Base-by-base conservation (phyloP, 805 yeast species). In the Pichia manshurica region DNA sequence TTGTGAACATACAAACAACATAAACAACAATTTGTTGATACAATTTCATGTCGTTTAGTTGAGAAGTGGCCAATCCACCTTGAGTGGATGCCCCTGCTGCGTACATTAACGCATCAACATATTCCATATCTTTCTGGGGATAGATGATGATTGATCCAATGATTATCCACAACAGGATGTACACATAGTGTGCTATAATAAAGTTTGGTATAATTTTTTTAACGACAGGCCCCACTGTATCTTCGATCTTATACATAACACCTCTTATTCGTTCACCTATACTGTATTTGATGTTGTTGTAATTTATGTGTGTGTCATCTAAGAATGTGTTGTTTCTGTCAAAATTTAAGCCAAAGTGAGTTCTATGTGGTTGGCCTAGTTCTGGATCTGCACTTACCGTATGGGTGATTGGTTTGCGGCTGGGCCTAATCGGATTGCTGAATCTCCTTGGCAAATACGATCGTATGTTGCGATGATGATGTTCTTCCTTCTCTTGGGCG, bases 21-120 rank as follows among this genome's bases (percentile, higher is more conserved):
- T 82, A 87, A 2, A 91, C 64, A 9, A 76, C 70, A 15, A 89
- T 75, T 61, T 91, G 98, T 64, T 93, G 99, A 67, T 83, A 91
- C 39, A 85, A 62, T 0, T 73, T 66, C 48, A 90, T 54, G 0
- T 70, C 65, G 61, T 87, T 87, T 34, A 83, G 53, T 56, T 88
- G 79, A 21, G 87, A 71, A 0, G 96, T 84, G 61, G 88, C 89
- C 47, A 93, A 68, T 0, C 99, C 99, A 0, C 96, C 95, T 61
- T 91, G 96, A 1, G 98, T 88, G 1, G 83, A 67, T 0, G 93
- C 80, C 10, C 95, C 91, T 10, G 82, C 70, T 0, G 89, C 75
- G 47, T 87, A 69, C 63, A 91, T 87, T 31, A 93, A 67, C 1
- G 84, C 79, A 68, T 93, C 98, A 39, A 87, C 82, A 62, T 91